These are phyloP conservation scores for Podila epigama DNA, from an alignment of 192 early-diverging fungal genomes.

Conservation along the genomic window DNA sequence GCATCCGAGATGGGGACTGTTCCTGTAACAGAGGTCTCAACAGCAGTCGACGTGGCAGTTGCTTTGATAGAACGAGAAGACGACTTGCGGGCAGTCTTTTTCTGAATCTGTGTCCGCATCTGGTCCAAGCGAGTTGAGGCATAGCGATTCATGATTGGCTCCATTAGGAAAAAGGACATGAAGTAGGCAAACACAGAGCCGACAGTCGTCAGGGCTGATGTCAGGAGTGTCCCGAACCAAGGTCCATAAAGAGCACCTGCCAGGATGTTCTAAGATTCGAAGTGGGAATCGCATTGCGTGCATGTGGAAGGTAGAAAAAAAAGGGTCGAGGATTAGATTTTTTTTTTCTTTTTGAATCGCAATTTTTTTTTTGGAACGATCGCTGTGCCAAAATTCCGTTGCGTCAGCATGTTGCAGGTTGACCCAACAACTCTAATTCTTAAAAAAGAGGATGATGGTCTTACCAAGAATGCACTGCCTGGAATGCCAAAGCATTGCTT, in stretches of 20 bases:
- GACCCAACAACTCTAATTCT: too few species aligned
- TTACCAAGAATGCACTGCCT: slow-evolving; percentile 60
- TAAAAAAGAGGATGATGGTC: neutral
- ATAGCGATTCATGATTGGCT: slow-evolving; percentile 48
- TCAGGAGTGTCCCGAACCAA: slow-evolving; percentile 45
- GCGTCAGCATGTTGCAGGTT: too few species aligned
- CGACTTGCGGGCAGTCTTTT: slow-evolving; percentile 24
- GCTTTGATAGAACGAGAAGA: neutral
- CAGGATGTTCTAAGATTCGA: slow-evolving; percentile 40
- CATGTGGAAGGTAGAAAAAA: neutral
- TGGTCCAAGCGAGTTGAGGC: slow-evolving; percentile 35
- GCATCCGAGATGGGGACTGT: neutral
- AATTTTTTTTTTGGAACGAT: neutral
- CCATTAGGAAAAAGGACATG: slow-evolving; percentile 49
- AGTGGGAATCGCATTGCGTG: neutral
- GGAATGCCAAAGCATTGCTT: slow-evolving; percentile 66
- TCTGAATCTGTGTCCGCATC: slow-evolving; percentile 45
- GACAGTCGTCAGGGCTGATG: slow-evolving; percentile 41
- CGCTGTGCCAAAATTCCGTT: too few species aligned
- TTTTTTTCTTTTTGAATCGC: neutral
- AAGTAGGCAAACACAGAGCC: slow-evolving; percentile 49
- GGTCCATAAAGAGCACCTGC: slow-evolving; percentile 53
- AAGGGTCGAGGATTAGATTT: neutral
- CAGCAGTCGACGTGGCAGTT: slow-evolving; percentile 16
- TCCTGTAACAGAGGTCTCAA: slow-evolving; percentile 12